Conservation (phyloP, 2,329 filamentous ascomycete species). For the Diaporthe ilicicola region DNA sequence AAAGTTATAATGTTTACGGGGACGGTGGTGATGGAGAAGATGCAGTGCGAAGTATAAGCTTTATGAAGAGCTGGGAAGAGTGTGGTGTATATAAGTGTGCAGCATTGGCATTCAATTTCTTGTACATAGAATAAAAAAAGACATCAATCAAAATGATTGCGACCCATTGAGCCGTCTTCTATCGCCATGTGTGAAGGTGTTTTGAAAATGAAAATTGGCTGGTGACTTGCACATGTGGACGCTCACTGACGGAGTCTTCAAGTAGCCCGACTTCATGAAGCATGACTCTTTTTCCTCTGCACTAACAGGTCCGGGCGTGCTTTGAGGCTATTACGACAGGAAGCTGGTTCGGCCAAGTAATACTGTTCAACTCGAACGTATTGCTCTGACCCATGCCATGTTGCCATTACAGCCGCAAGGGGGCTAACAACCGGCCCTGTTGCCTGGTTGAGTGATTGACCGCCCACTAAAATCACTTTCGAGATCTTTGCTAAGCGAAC, state of each 20-base stretch:
- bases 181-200: neutral
- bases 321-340: no score
- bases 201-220: neutral
- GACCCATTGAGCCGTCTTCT: neutral
- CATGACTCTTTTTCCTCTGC: neutral
- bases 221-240: neutral
- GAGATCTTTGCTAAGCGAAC: neutral
- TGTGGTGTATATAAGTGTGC: slow-evolving; percentile 12
- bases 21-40: neutral
- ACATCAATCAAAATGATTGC: slow-evolving; percentile 22
- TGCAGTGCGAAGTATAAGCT: no score
- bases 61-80: neutral
- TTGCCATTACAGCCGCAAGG: neutral
- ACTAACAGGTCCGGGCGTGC: neutral
- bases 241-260: neutral
- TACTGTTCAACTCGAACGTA: neutral
- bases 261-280: neutral
- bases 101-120: neutral
- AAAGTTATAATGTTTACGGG: neutral
- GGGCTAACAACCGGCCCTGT: neutral
- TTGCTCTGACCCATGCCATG: neutral
- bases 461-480: no score
- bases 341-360: neutral
- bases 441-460: no score
- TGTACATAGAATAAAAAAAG: slow-evolving; percentile 21